These are phyloP conservation scores for Gigaspora rosea DNA, from an alignment of 192 early-diverging fungal genomes.

Conservation along the genomic window DNA sequence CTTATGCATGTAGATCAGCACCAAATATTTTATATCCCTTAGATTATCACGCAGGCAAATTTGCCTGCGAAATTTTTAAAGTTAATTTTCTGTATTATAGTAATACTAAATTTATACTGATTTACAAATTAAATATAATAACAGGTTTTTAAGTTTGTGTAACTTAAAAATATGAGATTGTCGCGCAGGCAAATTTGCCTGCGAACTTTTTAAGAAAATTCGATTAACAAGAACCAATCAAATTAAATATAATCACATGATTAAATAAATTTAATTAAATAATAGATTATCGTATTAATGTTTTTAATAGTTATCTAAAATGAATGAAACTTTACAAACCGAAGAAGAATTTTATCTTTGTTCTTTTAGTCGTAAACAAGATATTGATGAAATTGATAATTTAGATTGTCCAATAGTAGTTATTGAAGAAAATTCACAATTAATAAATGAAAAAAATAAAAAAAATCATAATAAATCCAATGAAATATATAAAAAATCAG, in stretches of 20 bases:
- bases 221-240: no score
- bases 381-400: no score
- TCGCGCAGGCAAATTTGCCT: conserved; percentile 24
- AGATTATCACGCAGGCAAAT: conserved; percentile 4
- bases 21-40: neutral
- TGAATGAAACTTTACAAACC: neutral
- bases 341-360: no score
- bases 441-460: neutral
- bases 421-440: neutral
- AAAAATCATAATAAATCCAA: neutral
- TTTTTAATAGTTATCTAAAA: neutral
- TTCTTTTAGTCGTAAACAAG: no score
- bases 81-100: neutral
- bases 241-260: neutral
- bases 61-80: conserved; percentile 8
- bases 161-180: neutral
- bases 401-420: neutral
- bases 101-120: neutral
- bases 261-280: neutral
- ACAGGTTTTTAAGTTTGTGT: neutral
- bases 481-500: neutral
- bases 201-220: neutral
- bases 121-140: neutral
- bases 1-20: no score
- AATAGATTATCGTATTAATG: no score